Evolutionary conservation across 2,329 filamentous ascomycete species (phyloP), one percentile per base, ranked within the genome.

Genomic region (Lizonia empirigonia): DNA sequence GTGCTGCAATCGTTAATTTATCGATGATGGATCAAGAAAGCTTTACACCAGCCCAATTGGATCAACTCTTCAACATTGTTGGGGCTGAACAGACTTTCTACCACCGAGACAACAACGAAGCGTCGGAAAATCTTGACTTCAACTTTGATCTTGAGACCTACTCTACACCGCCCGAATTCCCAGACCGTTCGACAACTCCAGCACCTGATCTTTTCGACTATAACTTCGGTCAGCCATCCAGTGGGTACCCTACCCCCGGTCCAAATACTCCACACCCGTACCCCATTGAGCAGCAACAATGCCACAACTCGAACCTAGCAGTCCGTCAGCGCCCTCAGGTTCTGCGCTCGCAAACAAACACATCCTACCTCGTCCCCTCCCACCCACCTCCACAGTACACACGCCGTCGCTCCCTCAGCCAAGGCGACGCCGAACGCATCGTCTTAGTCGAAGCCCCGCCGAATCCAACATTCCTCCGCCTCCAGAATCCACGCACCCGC

Each of bases 371-470:
- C 29, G 44, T 42, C 16, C 29, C 50, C n/a, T 23, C 37, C 16
- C 53, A 41, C 15, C 30, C 32, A 19, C 19, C n/a, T 3, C 61
- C 38, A 47, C 24, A 20, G 40, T 60, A 57, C 16, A 44, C 30
- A 10, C 66, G 67, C 33, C 64, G 65, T n/a, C 64, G 65, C 20
- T 71, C 69, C 12, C 56, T 67, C n/a, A 68, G 68, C 33, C 64
- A 32, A 44, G 57, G 63, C 62, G n/a, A 51, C 39, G 34, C 58
- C 62, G 19, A 58, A 45, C 22, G 42, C 56, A 27, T 52, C 48
- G 24, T 50, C 19, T 8, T 40, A 8, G 27, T 36, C 34, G 41
- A 33, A 18, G 26, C 44, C n/a, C 33, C 37, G 6, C 20, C 44
- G 4, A 63, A 64, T 5, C 66, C 64, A 13, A 61, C 54, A 2